Evolutionary conservation across 2,329 filamentous ascomycete species (phyloP), one percentile per base, ranked within the genome.

Genomic region (Fusarium burgessii): DNA sequence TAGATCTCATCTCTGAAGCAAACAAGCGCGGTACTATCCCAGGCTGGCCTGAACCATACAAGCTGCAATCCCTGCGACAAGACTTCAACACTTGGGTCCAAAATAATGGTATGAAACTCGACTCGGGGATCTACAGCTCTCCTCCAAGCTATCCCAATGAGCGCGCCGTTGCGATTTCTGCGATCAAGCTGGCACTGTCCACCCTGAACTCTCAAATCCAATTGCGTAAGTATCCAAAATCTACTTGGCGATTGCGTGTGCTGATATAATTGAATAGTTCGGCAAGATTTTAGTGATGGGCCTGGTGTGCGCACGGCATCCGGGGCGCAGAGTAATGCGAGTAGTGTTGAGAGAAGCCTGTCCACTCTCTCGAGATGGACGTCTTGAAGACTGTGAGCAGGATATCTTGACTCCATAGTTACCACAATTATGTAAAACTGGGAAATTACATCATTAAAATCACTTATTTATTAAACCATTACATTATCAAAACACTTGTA

Each of bases 131-230:
- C 23, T 38, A 35, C 14, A 18, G 6, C 25, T 12, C 17, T 55
- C 10, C 20, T 11, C 15, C 4, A 17, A 10, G 9, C 25, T 20
- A 23, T 60, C 27, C 38, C 12, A n/a, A n/a, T 32, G 15, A 23
- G 23, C 4, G 17, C 13, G 23, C 9, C 9, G 17, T 51, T 32
- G 38, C 18, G 13, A 20, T 29, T 13, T 27, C 18, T 4, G 15
- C 15, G 6, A 62, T 62, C 27, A 62, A 23, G 27, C 6, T 7
- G 7, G 11, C 36, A 13, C 33, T 54, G 18, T 40, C 23, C 15
- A 61, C 38, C 8, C 32, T 61, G n/a, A 38, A 38, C 43, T 38
- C 47, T 20, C 47, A 51, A n/a, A 36, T 51, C 32, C 47, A 51
- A 33, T 23, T 51, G 17, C 47, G 47, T 51, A n/a, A 36, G 47